phyloP scores from a whole-genome alignment of 2,329 filamentous ascomycete genomes.

The Alternaria rosae region DNA sequence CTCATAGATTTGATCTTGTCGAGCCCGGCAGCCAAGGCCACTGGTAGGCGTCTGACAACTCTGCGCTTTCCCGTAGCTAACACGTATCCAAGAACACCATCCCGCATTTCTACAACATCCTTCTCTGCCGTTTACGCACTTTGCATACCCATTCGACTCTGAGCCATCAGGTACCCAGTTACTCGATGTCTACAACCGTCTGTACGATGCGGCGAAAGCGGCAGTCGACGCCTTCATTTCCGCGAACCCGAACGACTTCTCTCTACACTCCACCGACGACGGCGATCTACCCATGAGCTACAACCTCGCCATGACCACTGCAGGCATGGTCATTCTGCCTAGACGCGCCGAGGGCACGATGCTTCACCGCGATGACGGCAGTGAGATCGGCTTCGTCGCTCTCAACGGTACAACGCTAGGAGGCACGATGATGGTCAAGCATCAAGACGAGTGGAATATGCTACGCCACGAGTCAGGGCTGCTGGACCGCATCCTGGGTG shows the following conservation, averaged over 20 bases:
- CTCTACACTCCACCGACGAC: constrained; percentile 33
- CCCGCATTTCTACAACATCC: constrained; percentile 25
- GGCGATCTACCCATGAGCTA: constrained; percentile 62
- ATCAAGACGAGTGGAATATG: constrained; percentile 61
- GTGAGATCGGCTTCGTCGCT: constrained; percentile 54
- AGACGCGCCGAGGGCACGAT: constrained; percentile 55
- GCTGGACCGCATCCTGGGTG: constrained; percentile 55
- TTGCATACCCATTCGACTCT: constrained; percentile 52
- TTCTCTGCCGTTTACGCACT: constrained; percentile 59
- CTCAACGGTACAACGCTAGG: constrained; percentile 66
- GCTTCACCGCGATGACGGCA: constrained; percentile 50
- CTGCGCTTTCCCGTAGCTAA: constrained; percentile 12
- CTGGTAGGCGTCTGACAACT: constrained; percentile 2
- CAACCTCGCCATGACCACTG: constrained; percentile 64
- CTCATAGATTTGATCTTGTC: constrained; percentile 56
- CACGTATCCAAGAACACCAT: constrained; percentile 5
- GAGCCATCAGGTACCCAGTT: constrained; percentile 51
- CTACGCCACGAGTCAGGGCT: constrained; percentile 52
- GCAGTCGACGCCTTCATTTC: constrained; percentile 52
- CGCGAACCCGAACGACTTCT: constrained; percentile 42
- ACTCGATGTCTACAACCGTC: constrained; percentile 42
- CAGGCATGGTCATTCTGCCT: constrained; percentile 62
- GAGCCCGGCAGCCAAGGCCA: constrained; percentile 6
- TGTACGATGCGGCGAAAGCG: constrained; percentile 44
- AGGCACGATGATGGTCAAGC: constrained; percentile 67